Base-by-base conservation (phyloP, 1,284 basidiomycete species). In the Ustilago crameri region DNA sequence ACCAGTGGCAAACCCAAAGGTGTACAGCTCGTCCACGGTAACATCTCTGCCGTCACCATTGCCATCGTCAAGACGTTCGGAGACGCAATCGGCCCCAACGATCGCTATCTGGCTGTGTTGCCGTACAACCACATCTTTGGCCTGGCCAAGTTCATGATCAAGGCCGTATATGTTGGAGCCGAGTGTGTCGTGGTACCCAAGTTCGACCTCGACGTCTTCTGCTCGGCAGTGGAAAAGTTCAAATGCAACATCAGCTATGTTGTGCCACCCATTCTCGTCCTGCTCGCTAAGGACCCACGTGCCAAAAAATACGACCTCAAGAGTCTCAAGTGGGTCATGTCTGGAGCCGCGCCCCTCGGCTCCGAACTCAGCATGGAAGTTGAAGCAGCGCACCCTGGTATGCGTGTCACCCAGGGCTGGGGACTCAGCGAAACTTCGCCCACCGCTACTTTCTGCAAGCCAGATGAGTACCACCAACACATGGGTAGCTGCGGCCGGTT, bases 201-300 rank as follows among this genome's bases (percentile, higher is more conserved):
- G 17, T 95, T 93, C 81, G 90, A 93, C 64, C 88, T 93, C 3
- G 85, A 86, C 9, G 84, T 86, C 26, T 93, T 92, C 74, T 90
- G 91, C 79, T 85, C 85, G 30, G 86, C 87, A 51, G 87, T 92
- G 43, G 86, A 89, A 69, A 86, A 86, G 68, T 91, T 91, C 84
- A 87, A 86, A 51, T 86, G 90, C 51, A 90, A 90, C 0, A 83
- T 85, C 37, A 79, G 87, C 0, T 84, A 93, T 8, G 86, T 95
- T 41, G 93, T 95, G 0, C 93, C 94, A 0, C 93, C 93, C 0
- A 89, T 96, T 45, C 85, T 93, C 5, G 89, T 95, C 7, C 86
- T 88, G 1, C 85, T 93, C 23, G 86, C 89, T 1, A 88, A 92
- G 88, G 88, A 90, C 81, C 89, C 90, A 86, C 89, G 87, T n/a